A percentile compares a stretch with the other conserved stretches of the same genome.
Evolutionary conservation across 129 eudicot genomes (phyloP).

Genomic region (Ambrosia trifida): DNA sequence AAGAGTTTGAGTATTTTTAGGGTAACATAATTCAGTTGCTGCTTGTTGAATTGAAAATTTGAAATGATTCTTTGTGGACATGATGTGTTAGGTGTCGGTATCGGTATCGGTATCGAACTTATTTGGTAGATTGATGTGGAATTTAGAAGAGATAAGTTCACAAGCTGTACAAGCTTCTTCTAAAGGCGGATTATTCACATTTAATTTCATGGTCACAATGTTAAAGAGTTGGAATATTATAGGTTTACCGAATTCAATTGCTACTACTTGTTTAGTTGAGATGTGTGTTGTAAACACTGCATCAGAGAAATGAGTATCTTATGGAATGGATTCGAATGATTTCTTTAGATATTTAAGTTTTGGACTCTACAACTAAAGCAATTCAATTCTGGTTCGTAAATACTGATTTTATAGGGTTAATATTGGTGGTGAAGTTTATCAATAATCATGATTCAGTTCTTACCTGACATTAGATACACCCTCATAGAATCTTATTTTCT

Average conservation of each 20-base stretch:
- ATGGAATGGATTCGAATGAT: not conserved
- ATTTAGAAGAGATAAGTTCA: too few relatives aligned
- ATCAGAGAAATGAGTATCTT: not conserved
- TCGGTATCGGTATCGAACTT: too few relatives aligned
- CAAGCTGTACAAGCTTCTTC: too few relatives aligned
- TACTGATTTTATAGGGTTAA: slow-evolving; percentile 11
- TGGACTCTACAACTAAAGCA: not conserved
- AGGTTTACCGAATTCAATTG: not conserved
- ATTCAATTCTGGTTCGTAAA: slow-evolving; percentile 13
- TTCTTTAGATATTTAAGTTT: not conserved
- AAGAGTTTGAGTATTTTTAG: not conserved
- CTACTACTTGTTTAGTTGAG: not conserved
- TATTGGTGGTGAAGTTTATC: not conserved
- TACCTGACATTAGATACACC: not conserved
- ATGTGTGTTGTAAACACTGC: not conserved
- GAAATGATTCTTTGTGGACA: not conserved
- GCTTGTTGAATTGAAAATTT: slow-evolving; percentile 8
- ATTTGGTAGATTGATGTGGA: too few relatives aligned
- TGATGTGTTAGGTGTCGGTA: too few relatives aligned
- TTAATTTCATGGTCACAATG: too few relatives aligned
- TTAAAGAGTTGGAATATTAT: not conserved
- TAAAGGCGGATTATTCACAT: too few relatives aligned
- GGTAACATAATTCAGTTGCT: not conserved
- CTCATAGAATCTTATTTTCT: not conserved
- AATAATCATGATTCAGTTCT: not conserved